Conservation (phyloP, 352 stramenopile genomes). For the Phytophthora uliginosa region DNA sequence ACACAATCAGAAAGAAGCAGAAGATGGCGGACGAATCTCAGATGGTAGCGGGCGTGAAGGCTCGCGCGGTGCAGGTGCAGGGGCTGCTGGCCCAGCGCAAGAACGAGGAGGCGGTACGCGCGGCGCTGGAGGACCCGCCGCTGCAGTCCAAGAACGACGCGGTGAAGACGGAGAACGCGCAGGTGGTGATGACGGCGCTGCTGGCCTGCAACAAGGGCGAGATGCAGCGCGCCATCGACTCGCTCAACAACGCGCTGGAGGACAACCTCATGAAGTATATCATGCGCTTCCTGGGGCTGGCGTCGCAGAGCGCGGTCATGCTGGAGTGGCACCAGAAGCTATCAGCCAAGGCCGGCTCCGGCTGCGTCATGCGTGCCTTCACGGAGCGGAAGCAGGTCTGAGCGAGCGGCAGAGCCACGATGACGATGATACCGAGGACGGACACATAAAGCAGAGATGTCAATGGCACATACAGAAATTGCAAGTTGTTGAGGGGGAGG, state of each 20-base stretch:
- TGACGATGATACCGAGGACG: background rate
- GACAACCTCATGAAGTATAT: slow-evolving; percentile 94
- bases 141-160: slow-evolving; percentile 69
- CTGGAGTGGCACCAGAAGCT: slow-evolving; percentile 93
- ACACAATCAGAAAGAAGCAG: slow-evolving; percentile 20
- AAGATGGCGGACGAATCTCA: slow-evolving; percentile 74
- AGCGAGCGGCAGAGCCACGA: slow-evolving; percentile 11
- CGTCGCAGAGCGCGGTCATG: slow-evolving; percentile 83
- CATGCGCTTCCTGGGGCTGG: slow-evolving; percentile 78
- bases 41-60: slow-evolving; percentile 63
- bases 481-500: slow-evolving; percentile 23
- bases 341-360: slow-evolving; percentile 82
- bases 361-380: slow-evolving; percentile 91
- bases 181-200: slow-evolving; percentile 80
- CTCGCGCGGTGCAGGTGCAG: slow-evolving; percentile 74
- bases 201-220: slow-evolving; percentile 91
- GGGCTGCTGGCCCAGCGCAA: slow-evolving; percentile 79
- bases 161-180: slow-evolving; percentile 81
- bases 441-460: slow-evolving; percentile 18
- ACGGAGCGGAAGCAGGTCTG: slow-evolving; percentile 92
- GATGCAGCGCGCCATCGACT: slow-evolving; percentile 86
- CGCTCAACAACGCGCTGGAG: slow-evolving; percentile 70
- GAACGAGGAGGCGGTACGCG: slow-evolving; percentile 84
- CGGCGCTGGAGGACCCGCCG: slow-evolving; percentile 79
- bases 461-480: slow-evolving; percentile 25